Conservation (phyloP, 192 early-diverging fungal genomes). For the Coemansia sp. region DNA sequence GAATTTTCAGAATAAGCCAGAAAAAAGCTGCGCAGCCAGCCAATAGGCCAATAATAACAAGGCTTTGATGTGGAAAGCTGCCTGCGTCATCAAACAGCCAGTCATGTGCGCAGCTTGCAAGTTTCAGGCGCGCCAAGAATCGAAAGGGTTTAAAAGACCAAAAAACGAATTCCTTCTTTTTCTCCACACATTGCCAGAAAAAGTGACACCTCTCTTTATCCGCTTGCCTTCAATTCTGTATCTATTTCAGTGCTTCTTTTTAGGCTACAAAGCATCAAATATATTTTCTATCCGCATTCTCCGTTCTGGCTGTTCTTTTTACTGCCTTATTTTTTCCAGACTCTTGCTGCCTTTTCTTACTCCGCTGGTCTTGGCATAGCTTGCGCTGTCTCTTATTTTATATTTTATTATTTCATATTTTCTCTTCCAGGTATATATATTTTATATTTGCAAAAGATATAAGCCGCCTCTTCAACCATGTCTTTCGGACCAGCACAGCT, state of each 20-base stretch:
- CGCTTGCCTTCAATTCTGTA: neutral
- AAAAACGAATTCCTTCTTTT: neutral
- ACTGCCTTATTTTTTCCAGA: neutral
- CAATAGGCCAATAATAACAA: too few relatives aligned
- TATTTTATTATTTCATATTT: neutral
- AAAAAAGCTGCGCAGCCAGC: too few relatives aligned
- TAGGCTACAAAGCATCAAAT: conserved; percentile 4
- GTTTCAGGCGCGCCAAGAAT: neutral
- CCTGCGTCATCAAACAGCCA: too few relatives aligned
- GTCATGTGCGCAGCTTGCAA: too few relatives aligned
- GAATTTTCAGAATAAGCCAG: too few relatives aligned
- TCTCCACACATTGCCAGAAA: neutral
- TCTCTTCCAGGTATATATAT: neutral
- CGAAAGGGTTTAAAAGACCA: neutral
- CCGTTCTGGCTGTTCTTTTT: neutral
- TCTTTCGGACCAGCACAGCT: conserved; percentile 36
- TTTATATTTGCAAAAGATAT: neutral
- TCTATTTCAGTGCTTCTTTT: neutral
- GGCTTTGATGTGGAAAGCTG: too few relatives aligned
- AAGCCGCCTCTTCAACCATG: conserved; percentile 10
- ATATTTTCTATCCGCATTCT: neutral
- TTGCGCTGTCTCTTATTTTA: neutral
- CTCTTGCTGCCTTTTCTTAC: neutral
- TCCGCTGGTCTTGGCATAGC: too few relatives aligned
- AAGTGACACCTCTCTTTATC: neutral